Evolutionary conservation across 306 rosid species (phyloP).

Genomic region (Pyrus bretschneideri): DNA sequence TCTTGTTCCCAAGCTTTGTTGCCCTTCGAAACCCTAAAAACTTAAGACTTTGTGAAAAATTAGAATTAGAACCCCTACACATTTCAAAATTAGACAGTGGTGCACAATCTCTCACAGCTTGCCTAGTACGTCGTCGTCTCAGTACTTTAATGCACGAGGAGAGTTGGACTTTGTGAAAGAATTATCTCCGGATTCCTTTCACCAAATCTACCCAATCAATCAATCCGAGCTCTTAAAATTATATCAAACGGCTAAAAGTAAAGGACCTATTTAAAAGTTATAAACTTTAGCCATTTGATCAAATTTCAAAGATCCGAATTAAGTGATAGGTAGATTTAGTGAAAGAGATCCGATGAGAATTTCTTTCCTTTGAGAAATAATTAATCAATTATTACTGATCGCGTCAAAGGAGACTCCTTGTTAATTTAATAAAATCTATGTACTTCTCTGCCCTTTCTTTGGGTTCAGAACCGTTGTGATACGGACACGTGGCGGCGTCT

Average conservation of each 20-base stretch:
- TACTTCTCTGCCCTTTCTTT: conserved; percentile 5
- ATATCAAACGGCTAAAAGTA: fast-evolving
- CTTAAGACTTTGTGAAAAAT: conserved; percentile 17
- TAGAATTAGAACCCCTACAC: conserved; percentile 8
- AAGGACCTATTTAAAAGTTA: fast-evolving
- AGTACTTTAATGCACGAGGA: conserved; percentile 30
- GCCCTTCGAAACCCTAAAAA: conserved; percentile 23
- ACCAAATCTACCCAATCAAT: too few relatives aligned
- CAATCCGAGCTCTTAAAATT: fast-evolving
- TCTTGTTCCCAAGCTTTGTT: conserved; percentile 45
- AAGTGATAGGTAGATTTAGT: fast-evolving
- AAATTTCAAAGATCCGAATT: fast-evolving
- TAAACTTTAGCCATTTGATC: fast-evolving
- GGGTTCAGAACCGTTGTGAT: conserved; percentile 74
- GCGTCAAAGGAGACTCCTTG: conserved; percentile 1
- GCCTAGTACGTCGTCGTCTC: conserved; percentile 45
- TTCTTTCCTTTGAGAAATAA: neutral
- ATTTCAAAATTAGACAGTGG: conserved; percentile 27
- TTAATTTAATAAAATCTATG: conserved; percentile 14
- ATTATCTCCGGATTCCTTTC: fast-evolving
- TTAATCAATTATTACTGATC: conserved; percentile 36
- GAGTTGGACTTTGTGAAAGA: conserved; percentile 18
- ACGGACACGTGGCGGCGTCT: conserved; percentile 82
- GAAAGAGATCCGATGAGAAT: fast-evolving
- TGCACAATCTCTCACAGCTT: conserved; percentile 69